Percentiles rank a stretch among this genome's conserved stretches.
Conservation (phyloP, 768 basidiomycete genomes). For the Phlebiopsis gigantea region DNA sequence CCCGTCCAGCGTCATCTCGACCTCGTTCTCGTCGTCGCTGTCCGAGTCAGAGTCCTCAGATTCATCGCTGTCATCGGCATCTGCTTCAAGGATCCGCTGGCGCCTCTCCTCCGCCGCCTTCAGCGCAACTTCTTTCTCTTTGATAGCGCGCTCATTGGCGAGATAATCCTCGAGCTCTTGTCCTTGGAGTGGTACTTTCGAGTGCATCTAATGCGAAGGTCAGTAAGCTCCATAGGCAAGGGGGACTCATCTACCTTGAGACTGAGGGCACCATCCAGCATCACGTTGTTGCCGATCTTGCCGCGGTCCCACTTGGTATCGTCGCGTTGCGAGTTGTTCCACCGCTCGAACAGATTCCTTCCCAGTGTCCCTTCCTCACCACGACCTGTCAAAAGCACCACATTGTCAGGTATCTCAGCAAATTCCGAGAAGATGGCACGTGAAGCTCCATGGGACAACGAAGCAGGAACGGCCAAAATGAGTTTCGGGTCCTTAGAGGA, state of each 20-base stretch:
- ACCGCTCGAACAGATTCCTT: conserved; percentile 73
- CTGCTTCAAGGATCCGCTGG: conserved; percentile 89
- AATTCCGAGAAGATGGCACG: conserved; percentile 83
- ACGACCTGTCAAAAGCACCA: conserved; percentile 78
- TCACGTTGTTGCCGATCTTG: conserved; percentile 78
- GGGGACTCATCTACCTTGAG: conserved; percentile 47
- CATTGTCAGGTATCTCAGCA: conserved; percentile 76
- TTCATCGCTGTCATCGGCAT: conserved; percentile 71
- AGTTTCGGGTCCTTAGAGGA: conserved; percentile 89
- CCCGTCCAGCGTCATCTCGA: conserved; percentile 41
- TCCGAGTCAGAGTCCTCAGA: conserved; percentile 61
- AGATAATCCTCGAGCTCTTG: conserved; percentile 80
- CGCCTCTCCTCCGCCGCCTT: conserved; percentile 80
- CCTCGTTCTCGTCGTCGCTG: conserved; percentile 56
- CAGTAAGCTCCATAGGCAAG: conserved; percentile 6
- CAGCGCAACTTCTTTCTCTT: conserved; percentile 82
- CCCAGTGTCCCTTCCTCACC: conserved; percentile 79
- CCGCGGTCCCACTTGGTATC: conserved; percentile 88
- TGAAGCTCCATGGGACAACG: conserved; percentile 89
- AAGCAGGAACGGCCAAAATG: conserved; percentile 89
- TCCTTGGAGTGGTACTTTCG: conserved; percentile 87
- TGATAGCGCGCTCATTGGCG: conserved; percentile 66
- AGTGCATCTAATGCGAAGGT: conserved; percentile 73
- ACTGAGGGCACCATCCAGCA: conserved; percentile 68
- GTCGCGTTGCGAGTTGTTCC: conserved; percentile 78